Percentiles rank a stretch among this genome's conserved stretches.
Evolutionary conservation across 331 rosid species (phyloP).

Genomic region (Phaseolus coccineus): DNA sequence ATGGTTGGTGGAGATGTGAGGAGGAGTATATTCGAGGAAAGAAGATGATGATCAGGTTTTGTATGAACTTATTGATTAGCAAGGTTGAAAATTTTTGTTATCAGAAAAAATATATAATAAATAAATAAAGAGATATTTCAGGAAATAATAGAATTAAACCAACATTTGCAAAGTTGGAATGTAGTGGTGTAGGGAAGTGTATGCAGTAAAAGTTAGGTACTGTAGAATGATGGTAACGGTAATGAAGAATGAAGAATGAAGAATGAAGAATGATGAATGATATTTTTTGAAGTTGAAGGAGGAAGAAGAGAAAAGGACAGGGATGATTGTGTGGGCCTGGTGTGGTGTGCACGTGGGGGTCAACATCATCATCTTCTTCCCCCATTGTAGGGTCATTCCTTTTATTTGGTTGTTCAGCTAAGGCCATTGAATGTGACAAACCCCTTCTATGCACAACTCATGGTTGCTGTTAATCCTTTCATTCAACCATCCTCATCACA

Average conservation of each 20-base stretch:
- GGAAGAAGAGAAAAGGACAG: slow-evolving; percentile 30
- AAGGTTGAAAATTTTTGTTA: no score
- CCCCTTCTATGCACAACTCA: slow-evolving; percentile 40
- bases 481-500: slow-evolving; percentile 10
- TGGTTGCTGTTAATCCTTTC: slow-evolving; percentile 15
- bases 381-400: slow-evolving; percentile 26
- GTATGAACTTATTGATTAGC: not conserved
- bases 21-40: not conserved
- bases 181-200: not conserved
- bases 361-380: slow-evolving; percentile 32
- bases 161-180: not conserved
- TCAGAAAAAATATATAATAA: no score
- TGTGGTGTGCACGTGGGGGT: slow-evolving; percentile 41
- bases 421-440: slow-evolving; percentile 49
- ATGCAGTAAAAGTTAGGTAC: slow-evolving; percentile 9
- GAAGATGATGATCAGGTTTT: not conserved
- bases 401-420: slow-evolving; percentile 34
- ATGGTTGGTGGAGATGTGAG: slow-evolving; percentile 3
- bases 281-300: not conserved
- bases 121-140: no score
- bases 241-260: not conserved
- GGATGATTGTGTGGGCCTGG: slow-evolving; percentile 48
- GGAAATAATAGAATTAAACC: no score
- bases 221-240: slow-evolving; percentile 11
- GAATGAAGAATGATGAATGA: not conserved